Evolutionary conservation across 768 basidiomycete species (phyloP).

Genomic region (Phylloporus sp.): DNA sequence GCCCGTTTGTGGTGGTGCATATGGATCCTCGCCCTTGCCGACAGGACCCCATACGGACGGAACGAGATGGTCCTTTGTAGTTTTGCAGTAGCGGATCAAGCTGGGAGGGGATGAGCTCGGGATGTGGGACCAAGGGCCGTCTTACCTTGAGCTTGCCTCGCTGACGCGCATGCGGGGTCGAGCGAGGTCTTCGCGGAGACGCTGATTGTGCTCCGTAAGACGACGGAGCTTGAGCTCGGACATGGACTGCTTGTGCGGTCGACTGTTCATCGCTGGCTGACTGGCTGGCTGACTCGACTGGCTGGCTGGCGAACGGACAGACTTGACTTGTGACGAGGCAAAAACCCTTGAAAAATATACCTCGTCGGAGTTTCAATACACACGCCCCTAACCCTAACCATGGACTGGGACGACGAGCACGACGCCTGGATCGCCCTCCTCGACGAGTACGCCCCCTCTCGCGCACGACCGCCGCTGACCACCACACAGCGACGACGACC

Average conservation of each 20-base stretch:
- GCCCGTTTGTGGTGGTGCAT: slow-evolving; percentile 73
- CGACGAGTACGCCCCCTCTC: slow-evolving; percentile 17
- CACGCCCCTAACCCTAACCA: slow-evolving; percentile 7
- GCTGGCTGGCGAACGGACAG: too few relatives aligned
- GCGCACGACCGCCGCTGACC: not conserved
- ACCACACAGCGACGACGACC: slow-evolving; percentile 31
- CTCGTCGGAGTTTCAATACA: slow-evolving; percentile 18
- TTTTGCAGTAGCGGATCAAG: slow-evolving; percentile 90
- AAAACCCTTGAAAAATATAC: not conserved
- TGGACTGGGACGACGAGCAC: slow-evolving; percentile 30
- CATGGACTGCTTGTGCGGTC: slow-evolving; percentile 92
- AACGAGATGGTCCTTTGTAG: slow-evolving; percentile 85
- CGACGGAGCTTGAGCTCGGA: slow-evolving; percentile 94
- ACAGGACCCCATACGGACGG: slow-evolving; percentile 94
- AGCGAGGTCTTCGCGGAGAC: slow-evolving; percentile 83
- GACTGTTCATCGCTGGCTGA: slow-evolving; percentile 70
- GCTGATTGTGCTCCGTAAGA: slow-evolving; percentile 89
- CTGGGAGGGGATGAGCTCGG: slow-evolving; percentile 37
- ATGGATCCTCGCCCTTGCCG: slow-evolving; percentile 87
- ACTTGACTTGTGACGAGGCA: too few relatives aligned
- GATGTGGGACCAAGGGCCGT: not conserved
- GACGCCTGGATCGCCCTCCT: slow-evolving; percentile 26
- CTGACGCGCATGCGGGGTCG: slow-evolving; percentile 87
- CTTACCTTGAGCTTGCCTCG: slow-evolving; percentile 81
- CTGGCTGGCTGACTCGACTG: too few relatives aligned